Percentiles rank a stretch among this genome's conserved stretches.
Evolutionary conservation across 2,329 filamentous ascomycete species (phyloP).

Genomic region (Cladophialophora carrionii): DNA sequence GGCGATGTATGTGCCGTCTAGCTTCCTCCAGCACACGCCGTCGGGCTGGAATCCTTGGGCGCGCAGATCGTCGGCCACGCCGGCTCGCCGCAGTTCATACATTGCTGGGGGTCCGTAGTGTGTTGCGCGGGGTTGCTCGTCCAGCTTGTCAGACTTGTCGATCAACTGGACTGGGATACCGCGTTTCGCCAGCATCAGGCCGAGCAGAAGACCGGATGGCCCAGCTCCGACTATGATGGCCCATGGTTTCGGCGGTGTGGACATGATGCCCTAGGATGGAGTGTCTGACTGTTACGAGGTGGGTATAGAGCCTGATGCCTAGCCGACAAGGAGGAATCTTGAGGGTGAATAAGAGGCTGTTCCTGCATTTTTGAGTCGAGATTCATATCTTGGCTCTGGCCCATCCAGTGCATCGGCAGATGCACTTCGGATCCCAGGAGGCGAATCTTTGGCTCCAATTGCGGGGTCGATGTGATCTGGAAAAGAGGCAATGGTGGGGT

Average conservation of each 20-base stretch:
- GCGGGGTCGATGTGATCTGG: not conserved
- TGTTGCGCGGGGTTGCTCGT: slow-evolving; percentile 65
- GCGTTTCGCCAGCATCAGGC: slow-evolving; percentile 41
- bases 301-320: not conserved
- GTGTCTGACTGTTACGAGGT: not conserved
- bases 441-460: not conserved
- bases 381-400: not conserved
- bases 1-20: slow-evolving; percentile 44
- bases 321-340: not conserved
- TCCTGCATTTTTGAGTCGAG: not conserved
- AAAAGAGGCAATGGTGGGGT: slow-evolving; percentile 3
- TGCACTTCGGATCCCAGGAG: not conserved
- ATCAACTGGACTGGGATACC: slow-evolving; percentile 47
- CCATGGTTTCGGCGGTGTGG: slow-evolving; percentile 21
- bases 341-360: not conserved
- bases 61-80: slow-evolving; percentile 58
- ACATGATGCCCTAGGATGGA: slow-evolving; percentile 1
- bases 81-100: slow-evolving; percentile 61
- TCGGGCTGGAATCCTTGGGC: slow-evolving; percentile 49
- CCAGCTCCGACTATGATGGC: slow-evolving; percentile 43
- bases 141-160: slow-evolving; percentile 59
- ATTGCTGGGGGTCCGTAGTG: slow-evolving; percentile 65
- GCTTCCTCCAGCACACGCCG: slow-evolving; percentile 52
- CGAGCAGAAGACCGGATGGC: slow-evolving; percentile 42
- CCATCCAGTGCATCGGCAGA: not conserved